Evolutionary conservation across 257 asterid genomes (phyloP), one percentile per base, ranked within the genome.

Genomic region (Jaltomata sinuosa): DNA sequence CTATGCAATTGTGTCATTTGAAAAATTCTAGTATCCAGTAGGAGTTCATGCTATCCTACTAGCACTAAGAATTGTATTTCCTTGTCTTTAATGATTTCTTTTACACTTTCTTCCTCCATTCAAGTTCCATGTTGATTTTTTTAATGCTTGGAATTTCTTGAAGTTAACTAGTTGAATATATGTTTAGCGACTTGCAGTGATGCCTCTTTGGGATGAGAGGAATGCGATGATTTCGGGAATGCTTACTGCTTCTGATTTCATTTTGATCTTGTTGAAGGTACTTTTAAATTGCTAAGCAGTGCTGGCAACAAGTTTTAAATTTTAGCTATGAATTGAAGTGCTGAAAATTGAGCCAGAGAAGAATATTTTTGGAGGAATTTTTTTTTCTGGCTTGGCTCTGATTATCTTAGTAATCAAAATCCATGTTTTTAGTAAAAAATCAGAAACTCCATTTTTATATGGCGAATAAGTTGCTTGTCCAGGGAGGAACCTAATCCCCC

Each of bases 161-260:
- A 76, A 8, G 16, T 47, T 76, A 10, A 47, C 40, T 76, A 47
- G 81, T 49, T 25, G 61, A 50, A 42, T 85, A 29, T 22, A 80
- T 81, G 74, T 38, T 54, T 74, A 93, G 97, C 93, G 91, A 84
- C 84, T 91, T 42, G 85, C 88, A 1, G 88, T 87, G 71, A 83
- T 90, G 86, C 94, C 97, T 83, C 88, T 93, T 71, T 88, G 93
- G 96, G 90, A 92, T 86, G 93, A 87, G 59, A 81, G 83, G 34
- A 81, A 54, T 45, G 59, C 87, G 40, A 88, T 85, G 86, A 89
- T 92, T 65, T 83, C 89, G 0, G 97, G 97, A 87, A 92, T 93
- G 94, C 83, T 93, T 71, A 92, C 97, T 74, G 92, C 96, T 79
- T 90, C 94, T 21, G 97, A 93, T 91, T 93, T 92, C 86, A 91